Base-by-base conservation (phyloP, 225 moss, liverwort and hornwort species). In the Marchantia paleacea region DNA sequence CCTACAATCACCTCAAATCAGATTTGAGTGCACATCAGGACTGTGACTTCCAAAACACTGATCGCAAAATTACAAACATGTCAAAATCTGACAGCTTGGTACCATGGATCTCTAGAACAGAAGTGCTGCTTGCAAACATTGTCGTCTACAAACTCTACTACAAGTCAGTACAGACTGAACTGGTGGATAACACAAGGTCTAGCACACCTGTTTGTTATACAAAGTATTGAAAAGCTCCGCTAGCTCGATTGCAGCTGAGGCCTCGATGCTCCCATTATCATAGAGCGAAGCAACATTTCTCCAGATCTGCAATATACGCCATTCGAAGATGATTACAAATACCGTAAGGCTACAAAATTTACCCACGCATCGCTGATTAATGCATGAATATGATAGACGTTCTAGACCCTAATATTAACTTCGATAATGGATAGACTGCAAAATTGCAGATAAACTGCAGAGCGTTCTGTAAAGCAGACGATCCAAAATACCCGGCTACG, bases 221-320 rank as follows among this genome's bases (percentile, higher is more conserved):
- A 99, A 90, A 77, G 86, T 89, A 71, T 99, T 92, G 83, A 99
- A 99, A 70, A 94, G 90, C 67, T 90, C 82, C 75, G 95, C 89
- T 25, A 99, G 79, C 71, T 68, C 82, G 64, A 73, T 71, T 76
- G 90, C 89, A 50, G 91, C 81, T 76, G 91, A 82, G 51, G 78
- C 72, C 90, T 92, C 90, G 65, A 89, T 82, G 79, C 91, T 94
- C n/a, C 90, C 91, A n/a, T 81, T 85, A 51, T 91, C 93, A 77
- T 91, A 91, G 72, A 95, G 77, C 57, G 80, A 82, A 79, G 90
- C 87, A 80, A 94, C 94, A 80, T 99, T 99, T 83, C 87, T 99
- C 95, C 95, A 99, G 78, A 99, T 95, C 97, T 97, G 91, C 84
- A 87, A 80, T 29, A 74, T 54, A 15, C 15, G 5, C 15, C 54